Evolutionary conservation across 257 asterid species (phyloP), one percentile per base, ranked within the genome.

Genomic region (Solanum rostratum): DNA sequence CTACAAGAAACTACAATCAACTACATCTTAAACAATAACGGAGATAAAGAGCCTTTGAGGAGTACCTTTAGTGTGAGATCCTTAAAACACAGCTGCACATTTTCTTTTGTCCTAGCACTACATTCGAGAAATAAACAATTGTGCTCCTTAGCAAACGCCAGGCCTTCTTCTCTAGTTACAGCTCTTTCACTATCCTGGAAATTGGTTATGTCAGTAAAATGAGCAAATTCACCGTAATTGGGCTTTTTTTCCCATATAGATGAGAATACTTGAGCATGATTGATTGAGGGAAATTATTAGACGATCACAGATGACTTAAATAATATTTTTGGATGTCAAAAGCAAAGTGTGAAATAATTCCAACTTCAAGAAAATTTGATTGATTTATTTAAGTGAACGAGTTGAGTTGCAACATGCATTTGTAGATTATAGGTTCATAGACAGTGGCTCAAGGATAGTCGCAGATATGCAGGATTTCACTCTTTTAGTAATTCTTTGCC

Each of bases 31-130:
- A 49, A 76, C 24, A 10, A 27, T 22, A 74, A 15, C 1, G 82
- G n/a, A 49, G 62, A 1, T 18, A 37, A 49, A 27, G 63, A 0
- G 62, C 10, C 15, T 27, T 15, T 1, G 45, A 49, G 59, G 82
- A 46, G n/a, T 82, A 95, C 98, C 98, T 93, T 95, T 22, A 88
- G 43, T 5, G 91, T 87, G 84, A 95, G 96, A 85, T 94, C 97
- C 86, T 88, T 90, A 82, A 95, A 95, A 68, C 94, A 85, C 80
- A 88, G 94, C 66, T 91, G 95, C 87, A 95, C 98, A 62, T 95
- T 95, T 78, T 88, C 94, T 86, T 91, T 93, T 29, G 98, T 95
- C 90, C 90, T 95, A 27, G 96, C 98, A 68, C 98, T 95, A 84
- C 98, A 94, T 86, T 95, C 98, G 7, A 89, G 85, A 80, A 91